phyloP scores from a whole-genome alignment of 2,329 filamentous ascomycete species.

The Escovopsis sp. region DNA sequence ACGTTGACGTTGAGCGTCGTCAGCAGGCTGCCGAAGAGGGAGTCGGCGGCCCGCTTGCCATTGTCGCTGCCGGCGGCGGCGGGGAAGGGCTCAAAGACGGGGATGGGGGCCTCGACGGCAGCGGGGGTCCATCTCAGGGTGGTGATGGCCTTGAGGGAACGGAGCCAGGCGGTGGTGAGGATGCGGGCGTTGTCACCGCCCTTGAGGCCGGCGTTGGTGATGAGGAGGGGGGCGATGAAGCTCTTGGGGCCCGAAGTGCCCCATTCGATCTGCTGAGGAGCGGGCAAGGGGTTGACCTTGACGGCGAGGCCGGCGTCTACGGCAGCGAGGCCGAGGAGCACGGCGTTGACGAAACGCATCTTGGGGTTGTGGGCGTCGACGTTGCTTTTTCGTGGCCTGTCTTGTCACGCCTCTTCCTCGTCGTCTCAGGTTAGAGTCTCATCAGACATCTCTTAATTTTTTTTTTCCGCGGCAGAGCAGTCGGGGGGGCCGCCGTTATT shows the following conservation, averaged over 20 bases:
- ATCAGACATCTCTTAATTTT: too few relatives aligned
- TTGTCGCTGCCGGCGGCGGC: constrained; percentile 9
- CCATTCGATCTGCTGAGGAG: constrained; percentile 13
- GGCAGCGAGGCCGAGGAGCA: constrained; percentile 3
- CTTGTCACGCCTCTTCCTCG: too few relatives aligned
- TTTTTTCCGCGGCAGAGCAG: too few relatives aligned
- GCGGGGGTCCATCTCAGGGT: constrained; percentile 38
- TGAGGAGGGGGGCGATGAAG: constrained; percentile 7
- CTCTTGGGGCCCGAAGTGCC: constrained; percentile 11
- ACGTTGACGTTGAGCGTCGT: constrained; percentile 30
- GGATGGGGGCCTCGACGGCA: constrained; percentile 35
- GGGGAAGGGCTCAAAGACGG: constrained; percentile 36
- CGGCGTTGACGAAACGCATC: constrained; percentile 5
- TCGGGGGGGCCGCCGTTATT: too few relatives aligned
- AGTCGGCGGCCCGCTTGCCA: constrained; percentile 13
- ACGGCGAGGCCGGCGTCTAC: constrained; percentile 6
- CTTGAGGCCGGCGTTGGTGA: constrained; percentile 7
- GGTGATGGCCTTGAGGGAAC: constrained; percentile 31
- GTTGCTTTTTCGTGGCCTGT: too few relatives aligned
- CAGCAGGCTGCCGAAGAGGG: constrained; percentile 14
- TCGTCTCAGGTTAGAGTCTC: too few relatives aligned
- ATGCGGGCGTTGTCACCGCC: constrained; percentile 12
- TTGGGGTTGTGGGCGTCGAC: background rate
- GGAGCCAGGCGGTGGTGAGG: constrained; percentile 32
- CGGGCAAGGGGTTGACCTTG: constrained; percentile 15